Evolutionary conservation across 768 basidiomycete genomes (phyloP), one percentile per base, ranked within the genome.

Genomic region (Panaeolus cyanescens): DNA sequence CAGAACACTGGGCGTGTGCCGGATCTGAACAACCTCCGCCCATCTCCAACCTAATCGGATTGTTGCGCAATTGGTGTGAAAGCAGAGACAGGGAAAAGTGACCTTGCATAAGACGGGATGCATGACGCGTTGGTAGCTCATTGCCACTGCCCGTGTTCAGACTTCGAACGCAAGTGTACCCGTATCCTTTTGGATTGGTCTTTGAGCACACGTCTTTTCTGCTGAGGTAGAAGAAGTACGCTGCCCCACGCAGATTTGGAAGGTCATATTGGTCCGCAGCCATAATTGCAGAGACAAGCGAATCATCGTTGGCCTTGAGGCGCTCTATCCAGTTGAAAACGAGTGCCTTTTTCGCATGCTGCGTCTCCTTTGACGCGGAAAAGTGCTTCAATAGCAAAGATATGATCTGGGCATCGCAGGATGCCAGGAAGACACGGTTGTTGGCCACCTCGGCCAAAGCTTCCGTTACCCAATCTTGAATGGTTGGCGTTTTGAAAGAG

Each of bases 221-320:
- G 45, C 77, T 75, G 1, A 79, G 62, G 54, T 79, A 74, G 7
- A 65, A 40, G 60, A 78, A 81, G 64, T 79, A 80, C 31, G 79
- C 74, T 12, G 71, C 62, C 25, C 78, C 80, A n/a, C 69, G 68
- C 7, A 80, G 69, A 6, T 63, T 64, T 15, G 61, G 28, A 5
- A 79, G 63, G 22, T 72, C 68, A 58, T 75, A 65, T 22, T 61
- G 63, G 62, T 80, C 77, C 1, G 76, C 75, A 8, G 68, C 68
- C 28, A 74, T 67, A 55, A 81, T 75, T 3, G 80, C 79, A 8
- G 78, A 76, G 2, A 77, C 72, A 10, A 75, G 71, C 3, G 78
- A 75, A 6, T 73, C 71, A 33, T 68, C 71, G 55, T 69, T 70
- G 37, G 59, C 66, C 32, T 61, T 63, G 36, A 81, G 59, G 13